Percentiles rank a stretch among this genome's conserved stretches.
Conservation (phyloP, 495 filamentous ascomycete species). For the Patellaria atrata region DNA sequence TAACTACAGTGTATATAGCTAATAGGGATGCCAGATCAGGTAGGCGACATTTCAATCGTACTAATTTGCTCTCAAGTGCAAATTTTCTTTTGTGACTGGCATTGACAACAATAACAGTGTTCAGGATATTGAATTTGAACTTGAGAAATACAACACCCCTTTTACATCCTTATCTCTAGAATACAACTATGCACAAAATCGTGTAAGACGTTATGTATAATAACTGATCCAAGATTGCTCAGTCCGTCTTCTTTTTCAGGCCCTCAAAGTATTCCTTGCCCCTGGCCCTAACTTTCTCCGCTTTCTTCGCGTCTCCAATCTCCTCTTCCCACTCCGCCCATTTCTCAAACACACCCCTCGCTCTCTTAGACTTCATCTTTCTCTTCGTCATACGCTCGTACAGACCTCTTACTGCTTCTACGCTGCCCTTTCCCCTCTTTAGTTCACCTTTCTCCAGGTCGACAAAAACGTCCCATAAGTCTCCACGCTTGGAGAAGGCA, state of each 20-base stretch:
- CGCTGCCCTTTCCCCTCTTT: constrained; percentile 53
- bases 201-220: no score
- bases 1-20: no score
- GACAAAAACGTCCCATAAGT: constrained; percentile 82
- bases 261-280: constrained; percentile 21
- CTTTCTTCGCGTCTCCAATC: constrained; percentile 21
- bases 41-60: no score
- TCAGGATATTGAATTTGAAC: no score
- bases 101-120: no score
- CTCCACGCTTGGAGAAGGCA: constrained; percentile 73
- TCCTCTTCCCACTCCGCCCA: constrained; percentile 29
- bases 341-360: constrained; percentile 23
- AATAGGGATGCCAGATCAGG: no score
- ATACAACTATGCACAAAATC: no score
- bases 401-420: constrained; percentile 52
- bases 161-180: no score
- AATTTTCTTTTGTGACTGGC: no score
- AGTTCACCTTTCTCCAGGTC: constrained; percentile 79
- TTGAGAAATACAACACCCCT: no score
- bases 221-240: no score
- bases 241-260: constrained; percentile 16
- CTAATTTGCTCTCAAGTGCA: no score
- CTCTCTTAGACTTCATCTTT: constrained; percentile 35
- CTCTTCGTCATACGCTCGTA: constrained; percentile 65
- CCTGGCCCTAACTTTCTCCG: constrained; percentile 19